Conservation (phyloP, 2,329 filamentous ascomycete species). For the Celoporthe dispersa region DNA sequence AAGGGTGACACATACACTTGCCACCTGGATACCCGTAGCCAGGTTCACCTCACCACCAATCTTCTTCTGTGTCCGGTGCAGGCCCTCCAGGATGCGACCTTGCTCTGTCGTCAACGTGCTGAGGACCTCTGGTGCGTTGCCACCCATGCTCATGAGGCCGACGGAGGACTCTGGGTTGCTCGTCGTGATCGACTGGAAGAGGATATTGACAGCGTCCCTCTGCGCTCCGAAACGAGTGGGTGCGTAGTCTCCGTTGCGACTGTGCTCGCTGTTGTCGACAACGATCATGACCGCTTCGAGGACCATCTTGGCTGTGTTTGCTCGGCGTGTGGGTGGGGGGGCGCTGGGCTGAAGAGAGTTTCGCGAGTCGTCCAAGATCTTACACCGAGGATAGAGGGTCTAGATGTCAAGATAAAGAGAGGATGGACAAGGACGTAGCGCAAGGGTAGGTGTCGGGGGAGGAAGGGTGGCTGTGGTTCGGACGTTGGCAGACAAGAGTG, state of each 20-base stretch:
- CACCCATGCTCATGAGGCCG: constrained; percentile 98
- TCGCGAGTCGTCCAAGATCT: not conserved
- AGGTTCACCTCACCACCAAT: constrained; percentile 88
- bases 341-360: constrained; percentile 32
- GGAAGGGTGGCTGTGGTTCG: not conserved
- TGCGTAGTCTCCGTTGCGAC: constrained; percentile 90
- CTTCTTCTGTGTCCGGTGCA: constrained; percentile 88
- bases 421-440: not conserved
- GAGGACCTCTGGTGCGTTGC: constrained; percentile 94
- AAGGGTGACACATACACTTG: constrained; percentile 67
- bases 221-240: constrained; percentile 96
- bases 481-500: constrained; percentile 2
- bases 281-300: constrained; percentile 99
- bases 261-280: constrained; percentile 99
- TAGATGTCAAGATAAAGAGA: not conserved
- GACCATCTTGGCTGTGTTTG: constrained; percentile 72
- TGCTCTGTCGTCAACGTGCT: constrained; percentile 96
- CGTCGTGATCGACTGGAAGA: constrained; percentile 94
- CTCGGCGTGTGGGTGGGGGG: constrained; percentile 28
- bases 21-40: constrained; percentile 92
- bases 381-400: not conserved
- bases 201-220: constrained; percentile 89
- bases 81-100: constrained; percentile 89
- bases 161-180: constrained; percentile 97
- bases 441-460: not conserved